Base-by-base conservation (phyloP, 2,329 filamentous ascomycete genomes). In the Ceratocystis alfenasii region DNA sequence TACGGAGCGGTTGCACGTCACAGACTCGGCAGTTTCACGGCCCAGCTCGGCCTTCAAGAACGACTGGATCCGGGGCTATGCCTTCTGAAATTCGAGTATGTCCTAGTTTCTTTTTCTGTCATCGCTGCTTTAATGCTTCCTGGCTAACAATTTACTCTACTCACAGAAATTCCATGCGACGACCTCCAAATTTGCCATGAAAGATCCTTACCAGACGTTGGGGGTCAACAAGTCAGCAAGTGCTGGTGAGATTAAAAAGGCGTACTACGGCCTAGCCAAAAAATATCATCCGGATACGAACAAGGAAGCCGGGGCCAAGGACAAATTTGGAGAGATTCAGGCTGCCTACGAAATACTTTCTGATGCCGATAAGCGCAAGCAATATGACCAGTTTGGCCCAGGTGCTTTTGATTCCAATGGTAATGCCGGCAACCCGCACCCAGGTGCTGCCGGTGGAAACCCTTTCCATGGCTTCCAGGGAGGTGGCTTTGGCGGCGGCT, bases 281-380 rank as follows among this genome's bases (percentile, higher is more conserved):
- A 99, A 97, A 74, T 99, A 85, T 74, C 94, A 99, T 72, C 94
- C 94, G 7, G 94, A 99, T 74, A 97, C 94, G 45, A 99, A 97
- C 80, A 97, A 97, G 75, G 94, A 97, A 71, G 76, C 89, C 2
- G 82, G 80, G n/a, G 92, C 94, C 45, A 97, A 97, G 75, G 94
- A 97, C 72, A 93, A 89, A 72, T 99, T 99, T 72, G 83, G 87
- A 69, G 93, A 96, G 71, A 90, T 95, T 65, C 94, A 99, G 75
- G 84, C 88, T 41, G 90, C 94, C 28, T 99, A 99, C 76, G 94
- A 99, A 75, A 81, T 96, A 53, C 80, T 99, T 6, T 95, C 90
- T 60, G 94, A 99, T 73, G 82, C 92, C 3, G 87, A 95, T 76
- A 99, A 97, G 82, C 89, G 87, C 74, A 87, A 95, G 73, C 88